Evolutionary conservation across 83 land plant genomes (phyloP).

Genomic region (Diphasiastrum complanatum): DNA sequence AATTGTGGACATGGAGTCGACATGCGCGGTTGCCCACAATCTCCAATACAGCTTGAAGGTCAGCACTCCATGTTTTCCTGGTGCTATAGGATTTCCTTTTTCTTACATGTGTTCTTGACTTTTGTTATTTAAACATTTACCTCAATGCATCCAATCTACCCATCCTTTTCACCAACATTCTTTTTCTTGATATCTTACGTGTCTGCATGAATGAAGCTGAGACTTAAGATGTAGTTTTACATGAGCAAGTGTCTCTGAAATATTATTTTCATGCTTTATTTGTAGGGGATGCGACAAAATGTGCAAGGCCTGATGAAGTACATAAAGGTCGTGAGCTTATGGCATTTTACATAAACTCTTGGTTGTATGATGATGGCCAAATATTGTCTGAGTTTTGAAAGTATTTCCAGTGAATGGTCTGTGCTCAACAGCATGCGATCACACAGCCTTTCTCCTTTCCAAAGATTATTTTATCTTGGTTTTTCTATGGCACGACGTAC

Average conservation of each 20-base stretch:
- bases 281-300: conserved; percentile 73
- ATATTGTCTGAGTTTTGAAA: no score
- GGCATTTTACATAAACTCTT: conserved; percentile 48
- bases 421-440: no score
- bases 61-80: conserved; percentile 2
- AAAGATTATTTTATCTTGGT: no score
- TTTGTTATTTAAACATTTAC: neutral
- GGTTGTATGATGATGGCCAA: no score
- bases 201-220: no score
- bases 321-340: conserved; percentile 63
- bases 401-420: no score
- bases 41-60: conserved; percentile 79
- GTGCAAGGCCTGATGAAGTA: conserved; percentile 79
- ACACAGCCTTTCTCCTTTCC: no score
- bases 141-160: neutral
- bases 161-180: no score
- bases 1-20: conserved; percentile 98
- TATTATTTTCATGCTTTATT: neutral
- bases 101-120: neutral
- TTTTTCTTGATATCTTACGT: no score
- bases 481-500: no score
- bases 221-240: neutral
- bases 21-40: conserved; percentile 90
- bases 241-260: neutral
- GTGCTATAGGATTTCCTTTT: neutral